These are phyloP conservation scores for Lecanicillium sp. DNA, from an alignment of 2,329 filamentous ascomycete genomes.

Conservation along the genomic window DNA sequence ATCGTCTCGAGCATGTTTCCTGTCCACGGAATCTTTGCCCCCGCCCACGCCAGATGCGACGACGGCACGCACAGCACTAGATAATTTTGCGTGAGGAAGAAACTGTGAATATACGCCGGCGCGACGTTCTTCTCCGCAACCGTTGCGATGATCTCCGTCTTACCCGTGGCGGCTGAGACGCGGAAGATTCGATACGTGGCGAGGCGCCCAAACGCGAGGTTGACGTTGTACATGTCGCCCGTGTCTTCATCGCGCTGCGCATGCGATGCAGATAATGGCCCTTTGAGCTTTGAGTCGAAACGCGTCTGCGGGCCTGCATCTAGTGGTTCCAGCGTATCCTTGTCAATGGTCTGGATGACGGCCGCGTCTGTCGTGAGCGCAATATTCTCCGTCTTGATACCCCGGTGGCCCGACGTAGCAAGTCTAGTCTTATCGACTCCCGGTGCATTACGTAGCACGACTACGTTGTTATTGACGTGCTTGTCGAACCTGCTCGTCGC, in stretches of 20 bases:
- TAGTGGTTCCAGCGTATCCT: slow-evolving; percentile 61
- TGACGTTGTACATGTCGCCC: slow-evolving; percentile 70
- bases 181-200: slow-evolving; percentile 60
- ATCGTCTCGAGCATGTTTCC: slow-evolving; percentile 61
- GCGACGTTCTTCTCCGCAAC: slow-evolving; percentile 35
- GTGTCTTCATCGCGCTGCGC: slow-evolving; percentile 59
- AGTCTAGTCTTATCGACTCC: not conserved
- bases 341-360: slow-evolving; percentile 54
- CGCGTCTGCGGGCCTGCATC: slow-evolving; percentile 47
- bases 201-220: slow-evolving; percentile 50
- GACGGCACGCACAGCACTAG: slow-evolving; percentile 65
- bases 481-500: slow-evolving; percentile 49
- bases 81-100: slow-evolving; percentile 60
- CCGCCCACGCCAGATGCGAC: slow-evolving; percentile 47
- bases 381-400: slow-evolving; percentile 17
- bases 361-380: slow-evolving; percentile 39
- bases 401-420: slow-evolving; percentile 23
- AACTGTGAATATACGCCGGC: slow-evolving; percentile 65
- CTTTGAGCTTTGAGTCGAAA: slow-evolving; percentile 60
- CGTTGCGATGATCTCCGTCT: slow-evolving; percentile 60
- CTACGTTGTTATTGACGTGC: slow-evolving; percentile 42
- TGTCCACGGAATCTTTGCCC: slow-evolving; percentile 51
- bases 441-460: slow-evolving; percentile 45
- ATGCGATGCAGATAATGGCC: slow-evolving; percentile 59
- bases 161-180: slow-evolving; percentile 51